Evolutionary conservation across 139 green algal species (phyloP).

Genomic region (Eudorina sp.): DNA sequence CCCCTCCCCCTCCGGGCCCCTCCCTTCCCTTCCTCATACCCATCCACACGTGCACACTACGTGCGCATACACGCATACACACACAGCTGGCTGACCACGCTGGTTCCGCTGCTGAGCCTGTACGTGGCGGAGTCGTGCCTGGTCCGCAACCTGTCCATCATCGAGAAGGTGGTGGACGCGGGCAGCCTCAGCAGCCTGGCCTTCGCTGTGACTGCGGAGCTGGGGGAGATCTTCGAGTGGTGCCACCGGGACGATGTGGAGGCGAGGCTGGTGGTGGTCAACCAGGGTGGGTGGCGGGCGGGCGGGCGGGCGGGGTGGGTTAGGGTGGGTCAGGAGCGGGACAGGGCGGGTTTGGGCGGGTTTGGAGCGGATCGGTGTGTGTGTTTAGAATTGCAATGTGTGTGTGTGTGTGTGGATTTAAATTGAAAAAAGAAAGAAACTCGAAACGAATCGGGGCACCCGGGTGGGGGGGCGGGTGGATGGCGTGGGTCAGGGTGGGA

Average conservation of each 20-base stretch:
- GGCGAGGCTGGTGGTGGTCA: slow-evolving; percentile 40
- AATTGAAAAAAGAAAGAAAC: neutral
- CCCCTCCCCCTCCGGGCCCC: no score
- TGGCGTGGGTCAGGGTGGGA: no score
- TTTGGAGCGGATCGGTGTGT: neutral
- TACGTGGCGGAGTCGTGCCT: slow-evolving; percentile 23
- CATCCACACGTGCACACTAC: no score
- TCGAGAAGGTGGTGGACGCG: slow-evolving; percentile 28
- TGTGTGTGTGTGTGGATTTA: neutral
- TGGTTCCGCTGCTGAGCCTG: slow-evolving; percentile 32
- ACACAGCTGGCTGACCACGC: slow-evolving; percentile 28
- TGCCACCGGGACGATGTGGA: slow-evolving; percentile 39
- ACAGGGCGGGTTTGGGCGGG: neutral
- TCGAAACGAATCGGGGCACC: no score
- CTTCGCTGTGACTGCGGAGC: slow-evolving; percentile 15
- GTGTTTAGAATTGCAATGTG: neutral
- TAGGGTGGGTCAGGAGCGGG: neutral
- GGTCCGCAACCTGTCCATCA: neutral
- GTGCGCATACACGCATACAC: no score
- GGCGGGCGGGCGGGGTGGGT: neutral
- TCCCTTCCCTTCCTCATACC: no score
- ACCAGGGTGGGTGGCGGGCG: neutral
- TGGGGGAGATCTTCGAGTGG: slow-evolving; percentile 41
- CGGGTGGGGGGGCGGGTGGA: no score
- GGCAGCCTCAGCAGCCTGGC: slow-evolving; percentile 6